A percentile compares a stretch with the other conserved stretches of the same genome.
Evolutionary conservation across 257 asterid genomes (phyloP).

Genomic region (Ligustrum vulgare): DNA sequence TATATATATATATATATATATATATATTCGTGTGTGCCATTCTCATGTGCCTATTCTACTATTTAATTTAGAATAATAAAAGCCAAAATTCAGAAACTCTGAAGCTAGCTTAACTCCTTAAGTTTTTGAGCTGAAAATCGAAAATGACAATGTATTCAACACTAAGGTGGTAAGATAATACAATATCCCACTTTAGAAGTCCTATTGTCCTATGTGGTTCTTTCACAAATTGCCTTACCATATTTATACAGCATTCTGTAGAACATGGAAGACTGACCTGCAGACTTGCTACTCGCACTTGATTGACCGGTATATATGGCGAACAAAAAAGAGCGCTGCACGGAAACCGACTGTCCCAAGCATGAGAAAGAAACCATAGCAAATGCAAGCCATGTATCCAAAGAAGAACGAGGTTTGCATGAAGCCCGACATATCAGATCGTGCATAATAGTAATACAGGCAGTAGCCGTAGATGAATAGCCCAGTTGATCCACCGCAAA

Average conservation of each 20-base stretch:
- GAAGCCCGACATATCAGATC: conserved; percentile 52
- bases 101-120: neutral
- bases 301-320: conserved; percentile 76
- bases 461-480: conserved; percentile 46
- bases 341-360: conserved; percentile 93
- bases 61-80: neutral
- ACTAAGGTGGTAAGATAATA: neutral
- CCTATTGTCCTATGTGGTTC: neutral
- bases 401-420: conserved; percentile 49
- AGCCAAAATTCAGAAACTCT: neutral
- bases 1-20: too few species aligned
- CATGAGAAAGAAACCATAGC: conserved; percentile 89
- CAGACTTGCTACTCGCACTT: conserved; percentile 57
- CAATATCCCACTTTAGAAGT: neutral
- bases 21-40: neutral
- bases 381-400: conserved; percentile 85
- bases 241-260: neutral
- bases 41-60: neutral
- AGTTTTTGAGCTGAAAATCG: neutral
- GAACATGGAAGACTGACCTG: neutral
- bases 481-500: conserved; percentile 55
- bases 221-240: neutral
- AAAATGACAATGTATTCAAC: neutral
- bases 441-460: conserved; percentile 46
- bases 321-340: conserved; percentile 81